Conservation (phyloP, 1,284 basidiomycete species). For the Retiboletus flavoniger region DNA sequence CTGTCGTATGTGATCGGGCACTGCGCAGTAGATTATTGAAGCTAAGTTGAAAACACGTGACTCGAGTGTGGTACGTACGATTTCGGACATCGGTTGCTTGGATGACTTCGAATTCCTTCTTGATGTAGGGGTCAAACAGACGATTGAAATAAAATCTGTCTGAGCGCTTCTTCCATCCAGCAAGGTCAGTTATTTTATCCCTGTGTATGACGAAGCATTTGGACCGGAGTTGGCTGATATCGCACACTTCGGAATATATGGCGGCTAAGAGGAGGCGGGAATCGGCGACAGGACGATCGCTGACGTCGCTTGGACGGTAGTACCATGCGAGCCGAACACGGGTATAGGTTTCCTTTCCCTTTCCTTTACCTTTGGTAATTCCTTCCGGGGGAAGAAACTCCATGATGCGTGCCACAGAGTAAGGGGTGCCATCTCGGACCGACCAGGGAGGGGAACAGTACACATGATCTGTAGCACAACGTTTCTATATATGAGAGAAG, state of each 20-base stretch:
- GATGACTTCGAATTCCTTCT: conserved; percentile 97
- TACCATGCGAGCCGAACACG: conserved; percentile 91
- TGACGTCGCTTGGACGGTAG: conserved; percentile 88
- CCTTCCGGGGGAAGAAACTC: conserved; percentile 86
- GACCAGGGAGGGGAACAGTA: conserved; percentile 93
- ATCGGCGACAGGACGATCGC: conserved; percentile 81
- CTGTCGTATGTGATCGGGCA: conserved; percentile 77
- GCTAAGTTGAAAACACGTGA: conserved; percentile 23
- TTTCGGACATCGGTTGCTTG: conserved; percentile 86
- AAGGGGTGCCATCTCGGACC: conserved; percentile 87
- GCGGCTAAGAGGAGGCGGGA: conserved; percentile 88
- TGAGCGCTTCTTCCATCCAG: conserved; percentile 93
- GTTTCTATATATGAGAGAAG: conserved; percentile 20
- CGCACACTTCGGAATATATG: conserved; percentile 93
- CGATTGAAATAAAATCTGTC: conserved; percentile 95
- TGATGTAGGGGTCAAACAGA: conserved; percentile 96
- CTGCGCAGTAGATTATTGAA: conserved; percentile 42
- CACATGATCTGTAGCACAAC: conserved; percentile 77
- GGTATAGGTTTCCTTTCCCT: conserved; percentile 64
- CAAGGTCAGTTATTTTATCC: conserved; percentile 90
- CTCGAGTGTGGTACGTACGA: conserved; percentile 51
- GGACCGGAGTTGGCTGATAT: conserved; percentile 86
- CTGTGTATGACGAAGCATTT: conserved; percentile 92
- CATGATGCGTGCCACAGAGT: conserved; percentile 94
- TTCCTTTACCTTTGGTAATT: conserved; percentile 52